A percentile compares a stretch with the other conserved stretches of the same genome.
Evolutionary conservation across 202 grass and related monocot genomes (phyloP).

Genomic region (Hordeum pubiflorum): DNA sequence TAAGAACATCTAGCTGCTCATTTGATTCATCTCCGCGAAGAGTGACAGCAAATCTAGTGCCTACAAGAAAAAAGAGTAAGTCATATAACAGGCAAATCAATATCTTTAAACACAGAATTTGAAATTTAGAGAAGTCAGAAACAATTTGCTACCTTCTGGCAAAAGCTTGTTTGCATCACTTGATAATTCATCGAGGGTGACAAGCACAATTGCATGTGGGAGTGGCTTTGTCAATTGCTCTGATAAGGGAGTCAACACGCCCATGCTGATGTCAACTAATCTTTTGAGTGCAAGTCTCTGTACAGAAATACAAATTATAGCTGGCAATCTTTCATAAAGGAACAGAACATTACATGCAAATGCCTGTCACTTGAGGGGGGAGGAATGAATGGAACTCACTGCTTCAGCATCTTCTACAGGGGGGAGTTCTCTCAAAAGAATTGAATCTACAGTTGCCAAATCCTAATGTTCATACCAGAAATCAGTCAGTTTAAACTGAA

Average conservation of each 20-base stretch:
- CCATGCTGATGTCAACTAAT: slow-evolving; percentile 96
- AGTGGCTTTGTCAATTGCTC: slow-evolving; percentile 93
- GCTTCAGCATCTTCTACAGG: slow-evolving; percentile 75
- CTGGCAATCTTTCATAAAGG: background rate
- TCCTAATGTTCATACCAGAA: slow-evolving; percentile 55
- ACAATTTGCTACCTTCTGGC: slow-evolving; percentile 63
- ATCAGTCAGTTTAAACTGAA: slow-evolving; percentile 13
- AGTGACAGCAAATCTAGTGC: slow-evolving; percentile 78
- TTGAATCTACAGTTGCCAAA: slow-evolving; percentile 89
- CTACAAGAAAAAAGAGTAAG: slow-evolving; percentile 24
- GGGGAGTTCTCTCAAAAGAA: slow-evolving; percentile 91
- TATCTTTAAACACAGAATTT: background rate
- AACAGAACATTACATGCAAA: background rate
- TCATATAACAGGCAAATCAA: slow-evolving; percentile 22
- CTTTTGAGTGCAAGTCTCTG: slow-evolving; percentile 99
- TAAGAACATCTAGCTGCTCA: slow-evolving; percentile 69
- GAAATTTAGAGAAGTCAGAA: background rate
- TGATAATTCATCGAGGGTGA: slow-evolving; percentile 82
- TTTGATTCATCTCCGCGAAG: slow-evolving; percentile 70
- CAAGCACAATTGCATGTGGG: slow-evolving; percentile 78
- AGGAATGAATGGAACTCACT: slow-evolving; percentile 41
- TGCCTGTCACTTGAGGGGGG: background rate
- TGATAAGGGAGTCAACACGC: slow-evolving; percentile 71
- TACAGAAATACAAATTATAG: slow-evolving; percentile 35
- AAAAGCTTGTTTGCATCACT: slow-evolving; percentile 79